A percentile compares a stretch with the other conserved stretches of the same genome.
phyloP scores from a whole-genome alignment of 306 rosid genomes.

The Arachis stenosperma region DNA sequence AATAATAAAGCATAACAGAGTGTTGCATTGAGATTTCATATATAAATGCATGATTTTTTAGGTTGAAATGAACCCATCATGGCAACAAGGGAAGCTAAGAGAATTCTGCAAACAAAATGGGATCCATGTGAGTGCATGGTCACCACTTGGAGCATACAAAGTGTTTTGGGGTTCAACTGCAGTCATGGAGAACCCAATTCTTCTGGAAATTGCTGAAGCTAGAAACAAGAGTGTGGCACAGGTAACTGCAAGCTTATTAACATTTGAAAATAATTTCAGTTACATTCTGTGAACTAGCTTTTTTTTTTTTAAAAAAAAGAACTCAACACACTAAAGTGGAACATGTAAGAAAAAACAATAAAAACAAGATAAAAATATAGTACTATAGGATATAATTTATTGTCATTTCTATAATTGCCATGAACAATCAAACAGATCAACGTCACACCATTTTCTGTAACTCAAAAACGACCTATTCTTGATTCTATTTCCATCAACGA shows the following conservation, averaged over 20 bases:
- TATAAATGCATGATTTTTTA: constrained; percentile 11
- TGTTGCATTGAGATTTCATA: not conserved
- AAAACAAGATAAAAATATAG: too few relatives aligned
- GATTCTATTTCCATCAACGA: too few relatives aligned
- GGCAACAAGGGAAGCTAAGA: constrained; percentile 41
- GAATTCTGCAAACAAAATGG: constrained; percentile 41
- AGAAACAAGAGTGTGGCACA: constrained; percentile 37
- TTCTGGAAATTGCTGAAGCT: constrained; percentile 37
- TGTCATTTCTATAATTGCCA: too few relatives aligned
- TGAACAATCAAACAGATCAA: too few relatives aligned
- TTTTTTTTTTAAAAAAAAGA: too few relatives aligned
- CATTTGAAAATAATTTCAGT: not conserved
- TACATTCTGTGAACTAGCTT: not conserved
- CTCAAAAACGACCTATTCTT: too few relatives aligned
- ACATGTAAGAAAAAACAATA: too few relatives aligned
- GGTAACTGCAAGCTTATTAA: not conserved
- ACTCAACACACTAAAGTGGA: too few relatives aligned
- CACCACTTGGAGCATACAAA: constrained; percentile 43
- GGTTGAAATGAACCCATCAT: constrained; percentile 50
- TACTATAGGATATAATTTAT: too few relatives aligned
- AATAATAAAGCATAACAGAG: too few relatives aligned
- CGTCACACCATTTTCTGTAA: fast-evolving
- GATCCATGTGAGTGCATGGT: constrained; percentile 50
- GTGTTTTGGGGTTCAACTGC: constrained; percentile 33
- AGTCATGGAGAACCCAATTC: constrained; percentile 45